These are phyloP conservation scores for Rhizopogon vesiculosus DNA, from an alignment of 768 basidiomycete species.

Conservation along the genomic window DNA sequence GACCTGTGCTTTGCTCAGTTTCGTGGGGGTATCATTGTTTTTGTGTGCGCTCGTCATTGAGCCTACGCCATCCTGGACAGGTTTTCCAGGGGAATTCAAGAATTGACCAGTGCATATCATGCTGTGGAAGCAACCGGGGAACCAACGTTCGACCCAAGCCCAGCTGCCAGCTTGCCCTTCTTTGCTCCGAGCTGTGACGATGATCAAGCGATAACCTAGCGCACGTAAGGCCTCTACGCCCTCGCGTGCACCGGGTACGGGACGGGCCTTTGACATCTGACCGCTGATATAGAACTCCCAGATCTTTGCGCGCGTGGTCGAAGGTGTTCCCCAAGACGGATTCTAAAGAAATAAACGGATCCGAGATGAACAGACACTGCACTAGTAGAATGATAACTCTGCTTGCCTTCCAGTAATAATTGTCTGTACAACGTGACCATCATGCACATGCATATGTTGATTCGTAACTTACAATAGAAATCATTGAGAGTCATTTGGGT, in stretches of 20 bases:
- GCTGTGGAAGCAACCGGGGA: slow-evolving; percentile 57
- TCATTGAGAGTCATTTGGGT: slow-evolving; percentile 50
- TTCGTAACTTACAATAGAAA: slow-evolving; percentile 51
- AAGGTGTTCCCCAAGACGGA: slow-evolving; percentile 55
- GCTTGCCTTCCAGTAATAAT: slow-evolving; percentile 71
- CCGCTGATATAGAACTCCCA: slow-evolving; percentile 52
- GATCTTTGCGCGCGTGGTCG: slow-evolving; percentile 57
- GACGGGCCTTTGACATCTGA: slow-evolving; percentile 39
- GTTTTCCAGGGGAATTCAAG: slow-evolving; percentile 41
- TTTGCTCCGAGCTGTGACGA: slow-evolving; percentile 70
- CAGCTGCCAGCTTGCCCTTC: slow-evolving; percentile 54
- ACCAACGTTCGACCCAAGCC: slow-evolving; percentile 62
- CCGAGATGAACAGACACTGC: background rate
- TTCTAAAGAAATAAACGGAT: slow-evolving; percentile 27
- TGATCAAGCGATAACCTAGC: slow-evolving; percentile 64
- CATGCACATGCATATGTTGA: background rate
- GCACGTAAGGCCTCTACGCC: slow-evolving; percentile 50
- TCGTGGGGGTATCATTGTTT: slow-evolving; percentile 43
- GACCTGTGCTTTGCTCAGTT: slow-evolving; percentile 69
- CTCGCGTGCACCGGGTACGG: slow-evolving; percentile 59
- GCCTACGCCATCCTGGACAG: slow-evolving; percentile 5
- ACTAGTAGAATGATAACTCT: background rate
- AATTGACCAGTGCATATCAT: slow-evolving; percentile 76
- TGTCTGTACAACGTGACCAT: slow-evolving; percentile 36
- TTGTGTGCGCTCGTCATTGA: background rate